Percentiles rank a stretch among this genome's conserved stretches.
phyloP scores from a whole-genome alignment of 139 green algal species.

The Haematococcus lacustris region DNA sequence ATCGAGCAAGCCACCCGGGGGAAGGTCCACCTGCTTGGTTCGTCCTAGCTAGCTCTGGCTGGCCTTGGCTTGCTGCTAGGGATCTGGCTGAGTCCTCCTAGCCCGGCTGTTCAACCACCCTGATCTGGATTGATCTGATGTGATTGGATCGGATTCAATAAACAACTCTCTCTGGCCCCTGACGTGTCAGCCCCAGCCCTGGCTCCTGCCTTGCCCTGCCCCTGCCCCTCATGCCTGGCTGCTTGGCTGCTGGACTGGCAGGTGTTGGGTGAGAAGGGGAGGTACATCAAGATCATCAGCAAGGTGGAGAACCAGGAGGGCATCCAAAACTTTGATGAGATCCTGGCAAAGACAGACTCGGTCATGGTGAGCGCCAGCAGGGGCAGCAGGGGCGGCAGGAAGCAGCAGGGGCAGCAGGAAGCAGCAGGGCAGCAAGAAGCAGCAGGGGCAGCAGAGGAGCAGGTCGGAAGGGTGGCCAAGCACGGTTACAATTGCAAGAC shows the following conservation, averaged over 20 bases:
- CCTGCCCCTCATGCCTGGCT: neutral
- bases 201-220: neutral
- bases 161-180: neutral
- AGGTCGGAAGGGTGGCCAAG: neutral
- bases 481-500: neutral
- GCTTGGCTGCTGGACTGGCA: conserved; percentile 10
- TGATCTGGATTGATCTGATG: too few species aligned
- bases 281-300: conserved; percentile 87
- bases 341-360: conserved; percentile 77
- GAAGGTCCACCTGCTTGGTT: too few species aligned
- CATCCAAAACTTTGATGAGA: conserved; percentile 92
- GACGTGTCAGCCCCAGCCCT: neutral
- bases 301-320: conserved; percentile 99
- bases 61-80: too few species aligned
- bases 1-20: too few species aligned
- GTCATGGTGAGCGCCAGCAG: conserved; percentile 23
- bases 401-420: neutral
- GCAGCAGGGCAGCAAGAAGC: neutral
- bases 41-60: too few species aligned
- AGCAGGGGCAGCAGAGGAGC: neutral
- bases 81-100: too few species aligned
- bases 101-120: too few species aligned
- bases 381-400: neutral
- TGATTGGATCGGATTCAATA: conserved; percentile 4
- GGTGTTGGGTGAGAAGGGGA: conserved; percentile 74